Evolutionary conservation across 2,329 filamentous ascomycete species (phyloP).

Genomic region (Exophiala calicioides): DNA sequence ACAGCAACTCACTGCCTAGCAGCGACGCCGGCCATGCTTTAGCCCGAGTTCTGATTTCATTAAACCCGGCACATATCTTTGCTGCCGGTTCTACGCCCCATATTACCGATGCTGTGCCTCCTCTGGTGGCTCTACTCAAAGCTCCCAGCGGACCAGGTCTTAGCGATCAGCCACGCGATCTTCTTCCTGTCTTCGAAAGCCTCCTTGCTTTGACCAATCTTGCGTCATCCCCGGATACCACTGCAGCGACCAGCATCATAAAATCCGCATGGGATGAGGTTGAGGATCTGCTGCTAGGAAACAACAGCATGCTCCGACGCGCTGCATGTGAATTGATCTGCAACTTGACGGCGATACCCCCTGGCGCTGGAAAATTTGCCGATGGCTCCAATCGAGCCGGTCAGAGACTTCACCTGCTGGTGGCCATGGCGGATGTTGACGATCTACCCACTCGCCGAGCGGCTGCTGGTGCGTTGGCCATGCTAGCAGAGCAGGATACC

Average conservation of each 20-base stretch:
- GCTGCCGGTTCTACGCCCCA: conserved; percentile 72
- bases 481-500: conserved; percentile 74
- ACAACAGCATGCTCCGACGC: conserved; percentile 73
- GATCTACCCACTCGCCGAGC: conserved; percentile 77
- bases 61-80: conserved; percentile 82
- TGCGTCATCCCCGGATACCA: conserved; percentile 61
- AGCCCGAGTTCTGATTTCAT: conserved; percentile 81
- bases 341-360: conserved; percentile 65
- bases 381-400: conserved; percentile 64
- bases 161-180: conserved; percentile 62
- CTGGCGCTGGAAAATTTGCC: conserved; percentile 49
- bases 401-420: conserved; percentile 76
- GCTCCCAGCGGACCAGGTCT: conserved; percentile 32
- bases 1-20: conserved; percentile 39
- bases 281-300: conserved; percentile 79
- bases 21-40: conserved; percentile 72
- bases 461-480: conserved; percentile 84
- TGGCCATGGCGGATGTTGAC: conserved; percentile 84
- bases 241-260: conserved; percentile 68
- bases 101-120: conserved; percentile 75
- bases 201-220: conserved; percentile 93
- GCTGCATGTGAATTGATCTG: conserved; percentile 87
- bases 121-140: conserved; percentile 72
- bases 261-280: conserved; percentile 71
- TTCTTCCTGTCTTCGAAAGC: conserved; percentile 86